Conservation (phyloP, 768 basidiomycete species). For the Rhizopogon vesiculosus region DNA sequence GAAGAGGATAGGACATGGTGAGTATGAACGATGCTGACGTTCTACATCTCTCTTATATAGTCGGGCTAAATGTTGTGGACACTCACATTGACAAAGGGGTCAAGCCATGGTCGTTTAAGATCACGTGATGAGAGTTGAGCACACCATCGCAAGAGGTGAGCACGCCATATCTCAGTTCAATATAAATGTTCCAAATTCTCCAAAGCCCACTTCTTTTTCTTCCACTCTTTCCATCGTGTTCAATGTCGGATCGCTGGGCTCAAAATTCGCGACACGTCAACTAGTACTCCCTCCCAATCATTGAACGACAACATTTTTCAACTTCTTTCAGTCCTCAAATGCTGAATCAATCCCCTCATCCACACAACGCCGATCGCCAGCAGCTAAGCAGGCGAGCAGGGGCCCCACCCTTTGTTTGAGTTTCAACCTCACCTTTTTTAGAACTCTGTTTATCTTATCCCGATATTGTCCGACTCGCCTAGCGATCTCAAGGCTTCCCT, state of each 20-base stretch:
- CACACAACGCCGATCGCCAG: background rate
- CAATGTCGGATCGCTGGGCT: background rate
- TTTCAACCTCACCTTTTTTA: background rate
- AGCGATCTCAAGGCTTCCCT: background rate
- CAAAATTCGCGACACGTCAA: background rate
- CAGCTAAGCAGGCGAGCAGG: background rate
- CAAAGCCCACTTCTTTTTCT: background rate
- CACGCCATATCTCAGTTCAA: slow-evolving; percentile 4
- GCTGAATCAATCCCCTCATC: background rate
- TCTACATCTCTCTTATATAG: background rate
- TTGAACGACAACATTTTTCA: background rate
- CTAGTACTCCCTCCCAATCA: background rate
- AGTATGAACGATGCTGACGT: background rate
- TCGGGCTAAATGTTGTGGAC: background rate
- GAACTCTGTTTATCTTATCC: background rate
- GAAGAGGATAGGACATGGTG: slow-evolving; percentile 3
- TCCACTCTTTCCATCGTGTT: background rate
- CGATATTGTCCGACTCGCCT: background rate
- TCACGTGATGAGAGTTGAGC: slow-evolving; percentile 29
- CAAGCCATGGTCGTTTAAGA: background rate
- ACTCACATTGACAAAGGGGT: no score
- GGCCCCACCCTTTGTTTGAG: no score
- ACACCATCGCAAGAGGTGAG: slow-evolving; percentile 24
- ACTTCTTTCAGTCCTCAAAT: no score
- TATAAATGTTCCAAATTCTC: slow-evolving; percentile 12